These are phyloP conservation scores for Blastomyces parvus DNA, from an alignment of 2,329 filamentous ascomycete genomes.

Conservation along the genomic window DNA sequence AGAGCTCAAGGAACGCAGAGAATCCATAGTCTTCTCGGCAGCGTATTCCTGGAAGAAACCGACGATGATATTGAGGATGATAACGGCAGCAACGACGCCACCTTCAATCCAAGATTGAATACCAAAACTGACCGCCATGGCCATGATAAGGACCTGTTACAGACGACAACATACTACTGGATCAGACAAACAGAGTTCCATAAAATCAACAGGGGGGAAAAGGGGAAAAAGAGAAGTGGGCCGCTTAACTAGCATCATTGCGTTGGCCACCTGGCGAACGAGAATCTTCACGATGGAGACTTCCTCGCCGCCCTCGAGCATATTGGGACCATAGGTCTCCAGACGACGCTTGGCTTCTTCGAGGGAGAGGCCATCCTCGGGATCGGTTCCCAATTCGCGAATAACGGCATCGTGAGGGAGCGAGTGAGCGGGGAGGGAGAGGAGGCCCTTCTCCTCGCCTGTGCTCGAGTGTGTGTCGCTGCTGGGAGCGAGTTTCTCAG, in stretches of 20 bases:
- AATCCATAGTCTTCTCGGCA: constrained; percentile 48
- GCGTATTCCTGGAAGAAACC: constrained; percentile 48
- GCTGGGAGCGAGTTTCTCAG: constrained; percentile 5
- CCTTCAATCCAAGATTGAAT: constrained; percentile 53
- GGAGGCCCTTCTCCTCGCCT: constrained; percentile 36
- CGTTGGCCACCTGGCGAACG: constrained; percentile 56
- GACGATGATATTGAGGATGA: constrained; percentile 49
- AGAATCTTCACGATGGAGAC: constrained; percentile 61
- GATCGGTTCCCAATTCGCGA: constrained; percentile 46
- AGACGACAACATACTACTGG: constrained; percentile 23
- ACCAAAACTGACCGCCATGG: constrained; percentile 49
- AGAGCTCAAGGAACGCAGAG: constrained; percentile 42
- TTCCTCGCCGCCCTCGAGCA: constrained; percentile 56
- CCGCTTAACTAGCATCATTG: constrained; percentile 52
- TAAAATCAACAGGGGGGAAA: constrained; percentile 8
- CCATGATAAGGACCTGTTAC: constrained; percentile 41
- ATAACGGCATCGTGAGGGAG: constrained; percentile 44
- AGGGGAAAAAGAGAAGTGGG: constrained; percentile 14
- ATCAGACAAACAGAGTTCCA: constrained; percentile 19
- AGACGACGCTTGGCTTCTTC: constrained; percentile 48
- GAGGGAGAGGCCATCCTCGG: constrained; percentile 47
- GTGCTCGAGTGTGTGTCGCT: not conserved
- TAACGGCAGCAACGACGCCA: constrained; percentile 50
- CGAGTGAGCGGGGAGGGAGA: constrained; percentile 53
- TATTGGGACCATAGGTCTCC: constrained; percentile 49